Base-by-base conservation (phyloP, 139 green algal species). In the Marvania coccoides region DNA sequence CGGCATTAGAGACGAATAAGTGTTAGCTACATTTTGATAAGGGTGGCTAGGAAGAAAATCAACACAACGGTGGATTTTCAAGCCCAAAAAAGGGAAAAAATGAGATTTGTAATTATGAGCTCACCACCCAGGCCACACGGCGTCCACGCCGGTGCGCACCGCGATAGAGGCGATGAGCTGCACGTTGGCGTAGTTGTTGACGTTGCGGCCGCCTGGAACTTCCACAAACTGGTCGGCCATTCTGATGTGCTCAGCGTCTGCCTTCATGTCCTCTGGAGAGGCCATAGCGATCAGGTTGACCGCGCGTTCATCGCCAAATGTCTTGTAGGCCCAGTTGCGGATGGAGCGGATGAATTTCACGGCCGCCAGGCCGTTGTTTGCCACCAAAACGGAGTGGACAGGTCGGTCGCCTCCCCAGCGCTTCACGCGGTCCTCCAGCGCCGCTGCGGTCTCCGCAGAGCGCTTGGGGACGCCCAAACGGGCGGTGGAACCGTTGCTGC, bases 171-270 rank as follows among this genome's bases (percentile, higher is more conserved):
- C 81, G 65, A 98, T 98, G 30, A 98, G 85, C 62, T 76, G 75
- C 56, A 98, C 91, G 42, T 99, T 99, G 64, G 91, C 92, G 66
- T 99, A 99, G 82, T 99, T 99, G 85, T 99, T 98, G 77, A 90
- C 90, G 83, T 98, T 99, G 62, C 79, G 87, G 58, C 94, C 94
- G 6, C 92, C 93, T 6, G 93, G 93, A 6, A 91, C 90, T 79
- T 99, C 93, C 40, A 99, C 88, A 77, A 99, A 97, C 78, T 96
- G 91, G 76, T 99, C 94, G 7, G 94, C 91, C 83, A 97, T 81
- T 33, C 83, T 82, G 58, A 99, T 89, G 77, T 98, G 92, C 79
- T 98, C 93, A 5, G 92, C 93, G 59, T 94, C 75, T 36, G 91
- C 85, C n/a, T 79, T 67, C 77, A 99, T 95, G 82, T 99, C 92